phyloP scores from a whole-genome alignment of 768 basidiomycete genomes.

The Ramaria sp. region DNA sequence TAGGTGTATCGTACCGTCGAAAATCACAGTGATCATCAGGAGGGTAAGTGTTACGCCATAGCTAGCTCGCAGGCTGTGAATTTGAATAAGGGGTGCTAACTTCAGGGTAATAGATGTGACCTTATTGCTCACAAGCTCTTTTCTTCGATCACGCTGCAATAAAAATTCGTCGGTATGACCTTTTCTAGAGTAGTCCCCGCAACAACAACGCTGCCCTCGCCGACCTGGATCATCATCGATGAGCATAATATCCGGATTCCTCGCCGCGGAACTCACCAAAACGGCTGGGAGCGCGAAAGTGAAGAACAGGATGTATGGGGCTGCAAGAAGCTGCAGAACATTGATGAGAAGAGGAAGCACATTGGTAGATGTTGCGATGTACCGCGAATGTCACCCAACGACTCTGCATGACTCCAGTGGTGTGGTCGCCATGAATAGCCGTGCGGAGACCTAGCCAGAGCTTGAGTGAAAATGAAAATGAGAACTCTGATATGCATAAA shows the following conservation, averaged over 20 bases:
- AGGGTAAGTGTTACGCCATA: constrained; percentile 1
- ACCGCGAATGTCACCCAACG: background rate
- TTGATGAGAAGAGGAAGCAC: background rate
- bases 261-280: background rate
- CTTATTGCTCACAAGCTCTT: background rate
- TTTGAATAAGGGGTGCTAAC: background rate
- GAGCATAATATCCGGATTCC: background rate
- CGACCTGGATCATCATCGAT: background rate
- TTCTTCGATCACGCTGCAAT: background rate
- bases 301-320: constrained; percentile 2
- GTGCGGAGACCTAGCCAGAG: constrained; percentile 5
- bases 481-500: background rate
- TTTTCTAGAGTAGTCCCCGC: background rate
- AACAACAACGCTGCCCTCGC: background rate
- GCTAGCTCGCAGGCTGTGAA: background rate
- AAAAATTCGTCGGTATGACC: constrained; percentile 5
- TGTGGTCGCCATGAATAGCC: constrained; percentile 1
- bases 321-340: constrained; percentile 1
- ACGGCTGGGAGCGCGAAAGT: constrained; percentile 1
- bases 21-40: constrained; percentile 3
- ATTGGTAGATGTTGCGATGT: background rate
- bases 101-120: background rate
- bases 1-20: constrained; percentile 1
- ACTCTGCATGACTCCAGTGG: background rate
- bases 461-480: background rate